These are phyloP conservation scores for Penicillium maclennaniae DNA, from an alignment of 495 filamentous ascomycete genomes.

Conservation along the genomic window DNA sequence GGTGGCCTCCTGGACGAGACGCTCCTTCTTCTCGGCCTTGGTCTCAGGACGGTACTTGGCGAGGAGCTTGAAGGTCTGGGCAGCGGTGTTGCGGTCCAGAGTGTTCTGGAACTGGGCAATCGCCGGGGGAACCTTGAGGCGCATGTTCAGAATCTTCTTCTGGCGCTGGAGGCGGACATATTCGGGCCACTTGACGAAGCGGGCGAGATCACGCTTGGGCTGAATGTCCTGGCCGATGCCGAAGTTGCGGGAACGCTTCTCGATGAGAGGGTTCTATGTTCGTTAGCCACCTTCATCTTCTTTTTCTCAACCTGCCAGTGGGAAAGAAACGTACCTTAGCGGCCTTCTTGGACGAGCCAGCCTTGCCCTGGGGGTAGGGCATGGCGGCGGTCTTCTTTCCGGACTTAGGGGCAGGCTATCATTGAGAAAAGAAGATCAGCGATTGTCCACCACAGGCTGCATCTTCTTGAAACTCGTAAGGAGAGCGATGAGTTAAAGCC, in stretches of 20 bases:
- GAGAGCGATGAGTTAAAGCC: slow-evolving; percentile 56
- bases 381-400: slow-evolving; percentile 94
- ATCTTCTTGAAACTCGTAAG: slow-evolving; percentile 90
- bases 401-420: slow-evolving; percentile 90
- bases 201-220: slow-evolving; percentile 92
- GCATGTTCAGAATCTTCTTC: slow-evolving; percentile 98
- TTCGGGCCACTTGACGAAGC: slow-evolving; percentile 99
- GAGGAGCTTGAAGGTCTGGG: slow-evolving; percentile 95
- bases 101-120: slow-evolving; percentile 97
- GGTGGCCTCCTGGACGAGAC: slow-evolving; percentile 94
- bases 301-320: slow-evolving; percentile 14
- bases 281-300: slow-evolving; percentile 19
- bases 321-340: slow-evolving; percentile 71
- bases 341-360: slow-evolving; percentile 85
- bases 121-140: slow-evolving; percentile 96
- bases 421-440: slow-evolving; percentile 99
- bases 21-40: slow-evolving; percentile 99
- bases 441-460: slow-evolving; percentile 67
- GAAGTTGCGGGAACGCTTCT: slow-evolving; percentile 96
- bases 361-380: slow-evolving; percentile 92
- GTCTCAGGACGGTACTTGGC: slow-evolving; percentile 99
- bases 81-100: slow-evolving; percentile 97
- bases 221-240: slow-evolving; percentile 99
- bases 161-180: slow-evolving; percentile 99
- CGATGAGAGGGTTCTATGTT: slow-evolving; percentile 92